phyloP scores from a whole-genome alignment of 805 yeast species.

The Citeromyces matritensis region DNA sequence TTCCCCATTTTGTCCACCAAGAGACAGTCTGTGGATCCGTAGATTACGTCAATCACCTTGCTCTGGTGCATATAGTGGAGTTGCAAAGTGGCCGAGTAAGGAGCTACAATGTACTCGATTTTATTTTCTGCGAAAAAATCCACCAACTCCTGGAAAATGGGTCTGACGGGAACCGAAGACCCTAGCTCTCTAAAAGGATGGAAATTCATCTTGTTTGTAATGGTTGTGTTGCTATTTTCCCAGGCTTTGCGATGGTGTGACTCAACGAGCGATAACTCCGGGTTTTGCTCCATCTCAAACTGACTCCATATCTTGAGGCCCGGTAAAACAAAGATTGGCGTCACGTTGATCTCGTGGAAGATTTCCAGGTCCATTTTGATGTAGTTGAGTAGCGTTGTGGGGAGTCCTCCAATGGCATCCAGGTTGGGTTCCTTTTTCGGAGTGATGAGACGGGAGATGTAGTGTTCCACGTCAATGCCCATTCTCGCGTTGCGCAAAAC shows the following conservation, averaged over 20 bases:
- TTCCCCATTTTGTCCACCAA: constrained; percentile 48
- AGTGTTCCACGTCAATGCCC: constrained; percentile 79
- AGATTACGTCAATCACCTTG: constrained; percentile 53
- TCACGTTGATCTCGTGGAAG: constrained; percentile 45
- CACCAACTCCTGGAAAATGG: constrained; percentile 40
- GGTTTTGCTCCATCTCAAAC: constrained; percentile 10
- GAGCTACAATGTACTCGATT: constrained; percentile 63
- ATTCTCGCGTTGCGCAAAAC: constrained; percentile 49
- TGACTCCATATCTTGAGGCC: constrained; percentile 37
- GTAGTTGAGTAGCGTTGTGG: constrained; percentile 38
- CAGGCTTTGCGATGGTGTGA: constrained; percentile 31
- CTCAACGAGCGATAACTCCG: constrained; percentile 16
- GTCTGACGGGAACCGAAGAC: constrained; percentile 31
- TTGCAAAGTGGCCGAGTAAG: constrained; percentile 71
- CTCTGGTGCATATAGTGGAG: constrained; percentile 51
- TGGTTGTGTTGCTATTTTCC: constrained; percentile 16
- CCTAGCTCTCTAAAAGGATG: constrained; percentile 39
- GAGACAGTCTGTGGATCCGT: constrained; percentile 73
- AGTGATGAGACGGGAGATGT: constrained; percentile 45
- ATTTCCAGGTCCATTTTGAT: constrained; percentile 48
- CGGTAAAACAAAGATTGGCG: constrained; percentile 68
- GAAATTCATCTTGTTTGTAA: constrained; percentile 11
- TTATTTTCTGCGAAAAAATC: constrained; percentile 36
- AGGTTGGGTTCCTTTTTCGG: constrained; percentile 52
- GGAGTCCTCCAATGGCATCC: constrained; percentile 75